Evolutionary conservation across 176 grass and related monocot genomes (phyloP), one percentile per base, ranked within the genome.

Genomic region (Carex myosuroides): DNA sequence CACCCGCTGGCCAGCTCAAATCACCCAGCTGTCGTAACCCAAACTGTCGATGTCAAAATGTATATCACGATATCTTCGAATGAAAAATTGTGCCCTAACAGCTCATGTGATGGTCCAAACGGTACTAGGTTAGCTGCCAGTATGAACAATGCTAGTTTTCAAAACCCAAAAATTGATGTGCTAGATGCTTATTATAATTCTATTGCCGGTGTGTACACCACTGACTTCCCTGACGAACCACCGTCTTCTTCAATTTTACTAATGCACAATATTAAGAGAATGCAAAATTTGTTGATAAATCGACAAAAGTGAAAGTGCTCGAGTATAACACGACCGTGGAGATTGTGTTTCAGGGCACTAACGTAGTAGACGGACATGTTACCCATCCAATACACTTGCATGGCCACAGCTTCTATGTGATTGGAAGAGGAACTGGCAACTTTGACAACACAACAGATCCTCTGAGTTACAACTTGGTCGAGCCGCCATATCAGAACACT

Each of bases 61-160:
- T 61, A 68, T 48, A 30, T 91, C 22, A 81, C 83, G 3, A 61
- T 88, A 6, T 46, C 67, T 37, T 70, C 22, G 22, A 48, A 65
- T 30, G 22, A 32, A 57, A 2, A 16, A 24, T 6, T 6, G 0
- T 53, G 9, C 81, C 85, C 78, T 16, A 79, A 57, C 64, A 71
- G 0, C 4, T 70, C 2, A 37, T 17, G 6, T 1, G 70, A 29
- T 6, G 79, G 77, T 8, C 5, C 22, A 0, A 2, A 0, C 5
- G 16, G 48, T 75, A 85, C 7, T 22, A 88, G 81, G 10, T 63
- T 91, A 0, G 81, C 83, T 16, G 82, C 92, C 12, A 94, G 82
- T 54, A 74, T 89, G 70, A 94, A 94, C 87, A 94, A 94, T 29
- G 79, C 88, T 1, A 91, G 87, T 81, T 94, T 91, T 41, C 55